Evolutionary conservation across 345 rosid species (phyloP), one percentile per base, ranked within the genome.

Genomic region (Rhodomyrtus tomentosa): DNA sequence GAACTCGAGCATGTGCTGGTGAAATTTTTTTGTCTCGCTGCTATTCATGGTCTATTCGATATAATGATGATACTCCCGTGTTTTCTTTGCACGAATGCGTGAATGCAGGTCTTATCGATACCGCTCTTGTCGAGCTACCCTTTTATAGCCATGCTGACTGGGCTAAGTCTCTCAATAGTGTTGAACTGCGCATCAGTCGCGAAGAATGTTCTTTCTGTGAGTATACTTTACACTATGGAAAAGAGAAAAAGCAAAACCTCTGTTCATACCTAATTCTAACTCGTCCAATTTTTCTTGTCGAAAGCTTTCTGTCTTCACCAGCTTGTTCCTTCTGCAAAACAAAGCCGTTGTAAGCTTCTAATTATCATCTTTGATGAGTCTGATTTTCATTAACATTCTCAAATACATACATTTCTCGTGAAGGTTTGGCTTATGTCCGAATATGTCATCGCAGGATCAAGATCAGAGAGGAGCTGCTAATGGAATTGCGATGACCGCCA

Each of bases 141-240:
- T 81, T 89, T 89, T n/a, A 92, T 96, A 84, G 95, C 94, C 82
- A 84, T 88, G 93, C 83, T 95, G 79, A 90, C 96, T 5, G 99
- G 99, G 72, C 50, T 95, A 82, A 85, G 88, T 84, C 96, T 94
- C 81, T 85, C 85, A 79, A 40, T 96, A 49, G 11, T 90, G 42
- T 18, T 96, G 36, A 96, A 92, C 81, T 91, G 88, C 81, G 99
- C 98, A 82, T 97, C 98, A 4, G 79, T 92, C n/a, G 25, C 88
- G 81, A 97, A 93, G 94, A 96, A 89, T 86, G 88, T 90, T 55
- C 87, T 97, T 49, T 72, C 92, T 48, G 99, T 94, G 89, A 90
- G 82, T 68, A 68, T 32, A 24, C 76, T 22, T 81, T 49, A 15
- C 29, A 0, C 82, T 5, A 16, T 6, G 11, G 74, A 62, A 29